These are phyloP conservation scores for Byssothecium circinans DNA, from an alignment of 2,329 filamentous ascomycete species.

Conservation along the genomic window DNA sequence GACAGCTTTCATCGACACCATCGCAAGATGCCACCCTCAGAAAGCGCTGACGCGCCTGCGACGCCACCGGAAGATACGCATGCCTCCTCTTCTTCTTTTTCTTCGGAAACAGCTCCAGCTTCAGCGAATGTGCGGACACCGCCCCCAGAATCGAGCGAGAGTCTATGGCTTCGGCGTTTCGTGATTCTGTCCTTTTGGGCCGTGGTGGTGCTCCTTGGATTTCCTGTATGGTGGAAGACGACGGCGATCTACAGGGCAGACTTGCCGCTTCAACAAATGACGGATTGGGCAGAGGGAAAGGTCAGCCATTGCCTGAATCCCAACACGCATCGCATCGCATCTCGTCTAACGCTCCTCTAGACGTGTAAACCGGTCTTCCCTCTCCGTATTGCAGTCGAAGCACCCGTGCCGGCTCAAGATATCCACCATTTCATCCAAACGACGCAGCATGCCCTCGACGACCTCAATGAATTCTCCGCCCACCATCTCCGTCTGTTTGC, in stretches of 20 bases:
- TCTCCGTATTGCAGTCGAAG: conserved; percentile 76
- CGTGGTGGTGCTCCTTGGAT: conserved; percentile 76
- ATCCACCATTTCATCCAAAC: conserved; percentile 72
- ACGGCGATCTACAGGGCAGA: conserved; percentile 88
- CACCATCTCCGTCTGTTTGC: conserved; percentile 78
- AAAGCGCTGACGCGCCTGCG: conserved; percentile 24
- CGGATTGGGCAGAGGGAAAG: conserved; percentile 87
- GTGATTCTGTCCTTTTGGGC: conserved; percentile 91
- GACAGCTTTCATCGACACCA: conserved; percentile 19
- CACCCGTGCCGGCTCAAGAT: conserved; percentile 68
- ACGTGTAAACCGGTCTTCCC: conserved; percentile 87
- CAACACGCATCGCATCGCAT: background rate
- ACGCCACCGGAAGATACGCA: conserved; percentile 2
- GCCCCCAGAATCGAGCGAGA: conserved; percentile 75
- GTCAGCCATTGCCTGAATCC: conserved; percentile 49
- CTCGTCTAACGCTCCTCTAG: conserved; percentile 49
- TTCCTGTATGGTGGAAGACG: conserved; percentile 96
- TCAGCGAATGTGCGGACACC: conserved; percentile 45
- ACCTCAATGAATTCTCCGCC: conserved; percentile 80
- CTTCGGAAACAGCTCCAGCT: no score
- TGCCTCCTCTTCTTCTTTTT: no score
- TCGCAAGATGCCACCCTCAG: conserved; percentile 32
- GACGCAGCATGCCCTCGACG: conserved; percentile 85
- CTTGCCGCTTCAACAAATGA: conserved; percentile 83
- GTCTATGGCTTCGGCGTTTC: conserved; percentile 67